Percentiles rank a stretch among this genome's conserved stretches.
These are phyloP conservation scores for Withania somnifera DNA, from an alignment of 305 asterid species.

Conservation along the genomic window DNA sequence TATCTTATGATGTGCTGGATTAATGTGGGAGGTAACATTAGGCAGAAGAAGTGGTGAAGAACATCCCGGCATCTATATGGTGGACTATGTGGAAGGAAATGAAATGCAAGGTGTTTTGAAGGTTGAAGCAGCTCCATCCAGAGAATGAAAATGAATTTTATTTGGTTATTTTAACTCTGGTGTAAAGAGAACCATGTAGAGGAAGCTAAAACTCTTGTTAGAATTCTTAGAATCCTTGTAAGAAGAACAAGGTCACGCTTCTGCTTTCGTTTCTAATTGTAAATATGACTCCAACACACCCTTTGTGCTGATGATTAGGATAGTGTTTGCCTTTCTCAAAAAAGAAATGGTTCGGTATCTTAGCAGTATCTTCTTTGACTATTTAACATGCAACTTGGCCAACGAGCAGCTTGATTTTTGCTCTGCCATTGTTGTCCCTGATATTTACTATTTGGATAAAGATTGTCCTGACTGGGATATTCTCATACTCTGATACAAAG, in stretches of 20 bases:
- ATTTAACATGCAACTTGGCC: background rate
- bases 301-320: background rate
- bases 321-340: background rate
- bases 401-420: conserved; percentile 30
- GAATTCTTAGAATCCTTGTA: background rate
- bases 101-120: background rate
- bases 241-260: background rate
- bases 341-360: background rate
- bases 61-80: background rate
- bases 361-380: background rate
- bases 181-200: background rate
- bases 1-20: background rate
- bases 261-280: background rate
- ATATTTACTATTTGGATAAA: conserved; percentile 18
- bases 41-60: background rate
- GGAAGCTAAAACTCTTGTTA: background rate
- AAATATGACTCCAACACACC: background rate
- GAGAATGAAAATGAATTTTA: background rate
- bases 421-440: conserved; percentile 22
- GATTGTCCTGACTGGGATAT: conserved; percentile 18
- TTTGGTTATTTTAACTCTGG: background rate
- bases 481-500: conserved; percentile 26
- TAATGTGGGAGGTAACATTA: background rate
- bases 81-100: background rate
- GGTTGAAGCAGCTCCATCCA: background rate